Base-by-base conservation (phyloP, 78 protist species). In the Chrysochromulina parva region DNA sequence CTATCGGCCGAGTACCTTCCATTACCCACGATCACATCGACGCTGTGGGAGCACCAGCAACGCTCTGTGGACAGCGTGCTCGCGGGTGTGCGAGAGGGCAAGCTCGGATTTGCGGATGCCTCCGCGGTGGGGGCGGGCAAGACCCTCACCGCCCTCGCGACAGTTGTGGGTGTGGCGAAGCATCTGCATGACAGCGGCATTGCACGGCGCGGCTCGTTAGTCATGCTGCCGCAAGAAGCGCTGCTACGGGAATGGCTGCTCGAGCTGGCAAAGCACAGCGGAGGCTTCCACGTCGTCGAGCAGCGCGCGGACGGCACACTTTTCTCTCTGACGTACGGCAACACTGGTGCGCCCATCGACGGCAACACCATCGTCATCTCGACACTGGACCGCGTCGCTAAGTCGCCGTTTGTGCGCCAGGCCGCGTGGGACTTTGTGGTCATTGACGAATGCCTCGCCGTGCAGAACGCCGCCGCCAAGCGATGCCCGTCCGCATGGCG, bases 381-480 rank as follows among this genome's bases (percentile, higher is more conserved):
- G 24, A 88, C 90, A 38, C 90, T 88, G 7, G 90, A 69, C 50
- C 59, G 90, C 5, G 74, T 88, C 67, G 3, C 78, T 19, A 78
- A 88, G 50, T 16, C 59, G 38, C 90, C 90, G 59, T 88, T 88
- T 13, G 78, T 65, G 53, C 1, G n/a, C 1, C 90, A 88, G 62
- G 52, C 78, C 28, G 90, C 71, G 28, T 88, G 90, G 90, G 90
- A 88, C 81, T n/a, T 88, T 3, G 90, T 88, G 60, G 53, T 88
- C 78, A 88, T 88, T 62, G 90, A 88, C 81, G 90, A 88, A 62
- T 88, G 90, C 16, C 90, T 88, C 48, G 52, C 85, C 38, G 90
- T 88, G 17, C 90, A 88, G 76, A 88, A 88, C 60, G 90, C 19
- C 58, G 58, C 6, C 16, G 90, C 90, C 16, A 74, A 55, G 7